phyloP scores from a whole-genome alignment of 352 stramenopile species.

The Pilasporangium apinafurcum region DNA sequence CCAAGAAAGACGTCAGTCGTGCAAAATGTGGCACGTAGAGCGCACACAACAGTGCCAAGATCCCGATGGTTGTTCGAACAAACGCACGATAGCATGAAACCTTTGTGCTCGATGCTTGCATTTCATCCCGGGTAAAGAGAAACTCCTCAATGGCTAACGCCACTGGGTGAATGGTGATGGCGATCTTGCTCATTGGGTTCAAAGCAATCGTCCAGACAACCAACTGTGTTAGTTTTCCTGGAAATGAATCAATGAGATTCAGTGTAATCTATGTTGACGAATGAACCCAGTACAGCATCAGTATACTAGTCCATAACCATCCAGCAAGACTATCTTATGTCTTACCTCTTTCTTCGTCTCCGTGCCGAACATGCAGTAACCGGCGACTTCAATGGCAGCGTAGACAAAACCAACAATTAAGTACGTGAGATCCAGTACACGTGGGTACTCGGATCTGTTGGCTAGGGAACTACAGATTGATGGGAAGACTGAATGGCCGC shows the following conservation, averaged over 20 bases:
- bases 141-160: conserved; percentile 73
- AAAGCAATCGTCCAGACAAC: conserved; percentile 81
- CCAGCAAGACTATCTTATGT: neutral
- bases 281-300: neutral
- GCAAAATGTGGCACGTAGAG: conserved; percentile 82
- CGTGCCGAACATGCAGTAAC: conserved; percentile 81
- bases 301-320: neutral
- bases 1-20: conserved; percentile 77
- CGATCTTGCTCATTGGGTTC: conserved; percentile 87
- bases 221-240: conserved; percentile 47
- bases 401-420: conserved; percentile 68
- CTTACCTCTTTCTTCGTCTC: conserved; percentile 71
- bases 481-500: conserved; percentile 84
- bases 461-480: conserved; percentile 85
- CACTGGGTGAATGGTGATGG: conserved; percentile 78
- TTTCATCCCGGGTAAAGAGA: conserved; percentile 37
- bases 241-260: conserved; percentile 69
- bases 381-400: conserved; percentile 59
- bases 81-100: conserved; percentile 60
- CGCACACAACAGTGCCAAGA: conserved; percentile 47
- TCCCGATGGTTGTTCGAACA: conserved; percentile 53
- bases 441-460: conserved; percentile 50
- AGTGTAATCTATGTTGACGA: conserved; percentile 43
- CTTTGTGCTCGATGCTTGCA: conserved; percentile 20
- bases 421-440: conserved; percentile 71